Conservation (phyloP, 2,329 filamentous ascomycete species). For the Immersiporthe knoxdaviesiana region DNA sequence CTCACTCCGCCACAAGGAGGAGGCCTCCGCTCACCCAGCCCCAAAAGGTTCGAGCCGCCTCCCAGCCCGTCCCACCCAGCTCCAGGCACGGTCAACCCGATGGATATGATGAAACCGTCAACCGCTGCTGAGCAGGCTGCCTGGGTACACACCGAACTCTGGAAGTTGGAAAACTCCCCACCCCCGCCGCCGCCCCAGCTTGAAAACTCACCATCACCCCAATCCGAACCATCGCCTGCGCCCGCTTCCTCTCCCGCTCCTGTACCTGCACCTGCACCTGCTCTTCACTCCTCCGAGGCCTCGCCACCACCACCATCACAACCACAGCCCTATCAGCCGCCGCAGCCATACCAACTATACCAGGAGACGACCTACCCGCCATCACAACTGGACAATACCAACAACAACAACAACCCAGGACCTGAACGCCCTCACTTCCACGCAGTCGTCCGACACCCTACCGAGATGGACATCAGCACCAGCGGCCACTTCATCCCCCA, state of each 20-base stretch:
- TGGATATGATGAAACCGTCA: conserved; percentile 55
- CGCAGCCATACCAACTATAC: conserved; percentile 4
- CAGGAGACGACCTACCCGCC: conserved; percentile 17
- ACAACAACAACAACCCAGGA: conserved; percentile 8
- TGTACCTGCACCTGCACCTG: conserved; percentile 2
- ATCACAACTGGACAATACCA: conserved; percentile 8
- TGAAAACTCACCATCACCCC: conserved; percentile 32
- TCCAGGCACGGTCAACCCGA: conserved; percentile 56
- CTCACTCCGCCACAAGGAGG: conserved; percentile 26
- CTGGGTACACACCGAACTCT: conserved; percentile 41
- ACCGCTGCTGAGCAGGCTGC: conserved; percentile 41
- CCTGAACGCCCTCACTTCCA: conserved; percentile 28
- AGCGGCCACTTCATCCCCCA: conserved; percentile 31
- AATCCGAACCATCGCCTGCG: conserved; percentile 38
- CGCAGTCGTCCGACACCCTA: conserved; percentile 29
- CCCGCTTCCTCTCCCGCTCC: conserved; percentile 20
- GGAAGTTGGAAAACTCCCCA: conserved; percentile 39
- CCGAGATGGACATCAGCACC: conserved; percentile 27
- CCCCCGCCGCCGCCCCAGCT: conserved; percentile 30
- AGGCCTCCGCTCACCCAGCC: conserved; percentile 28
- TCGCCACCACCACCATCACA: conserved; percentile 22
- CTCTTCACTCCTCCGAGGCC: conserved; percentile 11
- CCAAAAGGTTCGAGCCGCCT: conserved; percentile 33
- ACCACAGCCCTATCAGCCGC: background rate
- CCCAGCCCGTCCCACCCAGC: conserved; percentile 40